Conservation (phyloP, 208 protist species). For the Tritrichomonas foetus region DNA sequence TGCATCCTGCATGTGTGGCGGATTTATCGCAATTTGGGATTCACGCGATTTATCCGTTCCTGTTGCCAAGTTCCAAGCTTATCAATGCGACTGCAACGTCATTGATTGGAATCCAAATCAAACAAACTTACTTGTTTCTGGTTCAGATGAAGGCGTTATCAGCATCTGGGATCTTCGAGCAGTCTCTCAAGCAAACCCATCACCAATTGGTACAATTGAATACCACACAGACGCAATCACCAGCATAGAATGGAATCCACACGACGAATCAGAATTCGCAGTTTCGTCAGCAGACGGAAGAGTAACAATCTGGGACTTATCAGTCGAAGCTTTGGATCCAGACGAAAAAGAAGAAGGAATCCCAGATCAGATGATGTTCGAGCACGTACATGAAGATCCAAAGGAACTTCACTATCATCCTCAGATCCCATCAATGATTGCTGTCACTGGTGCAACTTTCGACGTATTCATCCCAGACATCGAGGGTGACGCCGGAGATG, state of each 20-base stretch:
- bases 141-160: slow-evolving; percentile 46
- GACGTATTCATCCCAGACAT: slow-evolving; percentile 33
- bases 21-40: slow-evolving; percentile 7
- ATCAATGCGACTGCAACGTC: slow-evolving; percentile 46
- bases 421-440: slow-evolving; percentile 50
- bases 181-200: neutral
- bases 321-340: slow-evolving; percentile 47
- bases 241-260: slow-evolving; percentile 50
- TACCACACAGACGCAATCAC: slow-evolving; percentile 48
- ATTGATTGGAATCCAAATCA: slow-evolving; percentile 45
- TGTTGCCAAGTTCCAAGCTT: neutral
- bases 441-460: slow-evolving; percentile 40
- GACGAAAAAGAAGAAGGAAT: slow-evolving; percentile 31
- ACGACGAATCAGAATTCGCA: slow-evolving; percentile 45
- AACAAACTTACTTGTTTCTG: slow-evolving; percentile 40
- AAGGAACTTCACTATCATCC: slow-evolving; percentile 48
- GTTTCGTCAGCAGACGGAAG: slow-evolving; percentile 43
- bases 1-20: slow-evolving; percentile 40
- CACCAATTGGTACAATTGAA: neutral
- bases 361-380: neutral
- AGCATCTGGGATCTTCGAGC: slow-evolving; percentile 20
- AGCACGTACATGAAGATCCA: neutral
- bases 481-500: neutral
- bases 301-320: slow-evolving; percentile 50
- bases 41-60: neutral